Evolutionary conservation across 2,329 filamentous ascomycete species (phyloP).

Genomic region (Nothopassalora personata): DNA sequence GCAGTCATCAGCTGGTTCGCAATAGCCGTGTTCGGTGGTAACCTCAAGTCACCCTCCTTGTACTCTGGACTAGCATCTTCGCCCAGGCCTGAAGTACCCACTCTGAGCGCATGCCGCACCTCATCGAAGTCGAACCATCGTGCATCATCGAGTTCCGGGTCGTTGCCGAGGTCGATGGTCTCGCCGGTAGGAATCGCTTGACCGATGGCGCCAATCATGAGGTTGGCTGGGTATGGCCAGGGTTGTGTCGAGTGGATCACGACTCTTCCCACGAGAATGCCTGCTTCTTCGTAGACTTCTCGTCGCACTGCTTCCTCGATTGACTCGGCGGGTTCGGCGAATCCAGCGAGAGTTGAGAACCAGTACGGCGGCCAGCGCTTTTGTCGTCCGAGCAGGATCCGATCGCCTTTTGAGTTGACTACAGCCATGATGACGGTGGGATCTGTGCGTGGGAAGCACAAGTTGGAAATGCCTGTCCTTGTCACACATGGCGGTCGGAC

Average conservation of each 20-base stretch:
- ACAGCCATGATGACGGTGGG: constrained; percentile 94
- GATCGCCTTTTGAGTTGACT: constrained; percentile 70
- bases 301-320: constrained; percentile 49
- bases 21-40: constrained; percentile 86
- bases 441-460: constrained; percentile 87
- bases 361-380: constrained; percentile 77
- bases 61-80: constrained; percentile 61
- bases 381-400: constrained; percentile 76
- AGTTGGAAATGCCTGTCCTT: constrained; percentile 78
- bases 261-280: constrained; percentile 45
- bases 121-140: constrained; percentile 83
- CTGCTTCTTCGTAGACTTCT: constrained; percentile 49
- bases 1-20: constrained; percentile 81
- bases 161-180: constrained; percentile 74
- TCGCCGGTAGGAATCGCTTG: constrained; percentile 76
- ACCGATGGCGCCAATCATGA: constrained; percentile 65
- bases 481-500: constrained; percentile 70
- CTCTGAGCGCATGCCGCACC: constrained; percentile 65
- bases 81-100: constrained; percentile 63
- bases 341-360: constrained; percentile 74
- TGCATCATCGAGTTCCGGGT: constrained; percentile 85
- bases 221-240: constrained; percentile 50
- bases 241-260: constrained; percentile 50
- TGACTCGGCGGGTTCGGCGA: constrained; percentile 47
- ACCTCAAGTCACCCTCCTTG: constrained; percentile 67